A percentile compares a stretch with the other conserved stretches of the same genome.
Evolutionary conservation across 1,284 basidiomycete genomes (phyloP).

Genomic region (Macrocystidia cucumis): DNA sequence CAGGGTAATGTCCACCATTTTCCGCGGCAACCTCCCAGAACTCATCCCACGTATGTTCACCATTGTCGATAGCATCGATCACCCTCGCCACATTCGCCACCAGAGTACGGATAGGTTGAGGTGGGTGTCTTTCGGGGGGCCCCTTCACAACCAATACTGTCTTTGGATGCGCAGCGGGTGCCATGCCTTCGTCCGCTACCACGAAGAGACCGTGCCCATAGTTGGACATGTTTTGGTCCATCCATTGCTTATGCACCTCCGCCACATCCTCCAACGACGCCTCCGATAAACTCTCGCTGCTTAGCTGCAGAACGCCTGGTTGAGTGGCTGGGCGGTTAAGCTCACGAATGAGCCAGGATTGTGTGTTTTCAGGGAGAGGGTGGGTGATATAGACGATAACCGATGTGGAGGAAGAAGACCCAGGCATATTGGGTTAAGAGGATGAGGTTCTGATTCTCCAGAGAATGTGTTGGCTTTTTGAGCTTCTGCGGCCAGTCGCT

Average conservation of each 20-base stretch:
- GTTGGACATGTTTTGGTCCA: background rate
- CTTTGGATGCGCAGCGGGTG: slow-evolving; percentile 9
- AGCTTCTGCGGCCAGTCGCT: too few relatives aligned
- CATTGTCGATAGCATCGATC: slow-evolving; percentile 9
- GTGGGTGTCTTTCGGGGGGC: background rate
- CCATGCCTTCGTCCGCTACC: slow-evolving; percentile 10
- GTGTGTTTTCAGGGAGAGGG: slow-evolving; percentile 1
- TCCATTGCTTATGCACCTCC: slow-evolving; percentile 3
- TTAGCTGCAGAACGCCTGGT: slow-evolving; percentile 5
- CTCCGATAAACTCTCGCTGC: slow-evolving; percentile 4
- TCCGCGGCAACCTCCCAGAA: slow-evolving; percentile 11
- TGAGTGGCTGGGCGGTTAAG: slow-evolving; percentile 7
- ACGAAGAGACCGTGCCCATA: slow-evolving; percentile 8
- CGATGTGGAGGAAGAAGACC: background rate
- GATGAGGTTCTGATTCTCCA: too few relatives aligned
- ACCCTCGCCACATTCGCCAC: slow-evolving; percentile 9
- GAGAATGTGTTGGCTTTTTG: too few relatives aligned
- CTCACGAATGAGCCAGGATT: slow-evolving; percentile 6
- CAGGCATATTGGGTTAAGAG: too few relatives aligned
- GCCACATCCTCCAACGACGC: slow-evolving; percentile 5
- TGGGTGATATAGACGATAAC: slow-evolving; percentile 11
- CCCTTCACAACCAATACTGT: slow-evolving; percentile 11
- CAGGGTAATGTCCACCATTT: slow-evolving; percentile 12
- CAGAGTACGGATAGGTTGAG: slow-evolving; percentile 10
- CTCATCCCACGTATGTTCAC: slow-evolving; percentile 10